Evolutionary conservation across 169 alveolate genomes (phyloP).

Genomic region (Plasmodium reichenowi): DNA sequence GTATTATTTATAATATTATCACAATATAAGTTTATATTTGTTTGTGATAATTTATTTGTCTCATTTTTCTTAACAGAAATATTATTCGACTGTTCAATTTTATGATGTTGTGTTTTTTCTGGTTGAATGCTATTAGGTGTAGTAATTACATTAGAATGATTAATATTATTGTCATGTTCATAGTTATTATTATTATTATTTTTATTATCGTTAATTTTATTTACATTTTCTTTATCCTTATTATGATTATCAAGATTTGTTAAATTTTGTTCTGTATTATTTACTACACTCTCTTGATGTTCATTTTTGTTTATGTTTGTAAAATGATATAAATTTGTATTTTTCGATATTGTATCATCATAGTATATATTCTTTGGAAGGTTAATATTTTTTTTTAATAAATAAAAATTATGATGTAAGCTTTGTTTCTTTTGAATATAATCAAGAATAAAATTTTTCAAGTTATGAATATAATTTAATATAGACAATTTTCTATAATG

Average conservation of each 20-base stretch:
- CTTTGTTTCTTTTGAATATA: conserved; percentile 28
- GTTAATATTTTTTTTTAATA: conserved; percentile 38
- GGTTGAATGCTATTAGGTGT: not conserved
- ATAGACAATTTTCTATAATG: conserved; percentile 8
- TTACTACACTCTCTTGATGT: not conserved
- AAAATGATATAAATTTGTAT: conserved; percentile 43
- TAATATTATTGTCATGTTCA: not conserved
- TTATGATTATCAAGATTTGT: not conserved
- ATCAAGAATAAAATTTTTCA: conserved; percentile 27
- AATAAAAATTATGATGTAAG: conserved; percentile 40
- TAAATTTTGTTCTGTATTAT: not conserved
- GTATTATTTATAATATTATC: conserved; percentile 51
- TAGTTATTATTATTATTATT: not conserved
- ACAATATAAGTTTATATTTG: conserved; percentile 20
- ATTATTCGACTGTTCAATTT: not conserved
- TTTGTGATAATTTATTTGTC: not conserved
- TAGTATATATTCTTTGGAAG: conserved; percentile 15
- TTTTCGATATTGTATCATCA: conserved; percentile 32
- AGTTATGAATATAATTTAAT: conserved; percentile 32
- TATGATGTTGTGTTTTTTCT: not conserved
- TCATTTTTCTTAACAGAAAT: not conserved
- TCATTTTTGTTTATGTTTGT: not conserved
- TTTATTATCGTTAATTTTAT: not conserved
- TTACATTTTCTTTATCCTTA: not conserved
- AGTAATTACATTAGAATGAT: not conserved